Base-by-base conservation (phyloP, 192 early-diverging fungal genomes). In the Chytriomyces confervae region DNA sequence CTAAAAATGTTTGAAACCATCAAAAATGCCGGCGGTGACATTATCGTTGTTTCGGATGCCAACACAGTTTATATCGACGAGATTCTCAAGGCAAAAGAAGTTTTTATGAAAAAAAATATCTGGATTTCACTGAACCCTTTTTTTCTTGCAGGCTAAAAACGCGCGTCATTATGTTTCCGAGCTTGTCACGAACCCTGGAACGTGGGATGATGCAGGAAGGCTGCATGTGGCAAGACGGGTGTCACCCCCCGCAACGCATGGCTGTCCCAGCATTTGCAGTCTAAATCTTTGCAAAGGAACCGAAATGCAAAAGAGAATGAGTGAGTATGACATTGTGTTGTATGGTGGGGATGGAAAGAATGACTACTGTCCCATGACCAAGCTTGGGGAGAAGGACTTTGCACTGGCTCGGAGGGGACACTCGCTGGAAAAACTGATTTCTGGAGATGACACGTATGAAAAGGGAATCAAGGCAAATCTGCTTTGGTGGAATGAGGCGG, bases 61-160 rank as follows among this genome's bases (percentile, higher is more conserved):
- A 85, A 85, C 66, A 77, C 78, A 11, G 24, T 85, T 60, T 85
- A 79, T 72, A 85, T 85, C 62, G 83, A 81, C 60, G 78, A 75
- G 45, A 78, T 83, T 23, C 53, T 77, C 48, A 80, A 80, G 79
- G 79, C 77, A 36, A 51, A 27, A 27, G 0, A 27, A 27, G 24
- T 27, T 27, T 27, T 27, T 27, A 27, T 27, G 24, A 27, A 27
- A 27, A 27, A 27, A 27, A 0, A 27, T 27, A 27, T 27, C 24
- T 27, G 24, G 24, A 27, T 27, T 27, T 27, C 36, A 27, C 36
- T 36, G 2, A 36, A 36, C 53, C 5, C 0, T 20, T 13, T 27
- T 72, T 43, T 61, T 50, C 9, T 57, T 50, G 29, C 60, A 81
- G 80, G 75, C 74, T 24, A 79, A 84, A 53, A 71, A 76, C 18